Evolutionary conservation across 306 rosid genomes (phyloP).

Genomic region (Lablab purpureus): DNA sequence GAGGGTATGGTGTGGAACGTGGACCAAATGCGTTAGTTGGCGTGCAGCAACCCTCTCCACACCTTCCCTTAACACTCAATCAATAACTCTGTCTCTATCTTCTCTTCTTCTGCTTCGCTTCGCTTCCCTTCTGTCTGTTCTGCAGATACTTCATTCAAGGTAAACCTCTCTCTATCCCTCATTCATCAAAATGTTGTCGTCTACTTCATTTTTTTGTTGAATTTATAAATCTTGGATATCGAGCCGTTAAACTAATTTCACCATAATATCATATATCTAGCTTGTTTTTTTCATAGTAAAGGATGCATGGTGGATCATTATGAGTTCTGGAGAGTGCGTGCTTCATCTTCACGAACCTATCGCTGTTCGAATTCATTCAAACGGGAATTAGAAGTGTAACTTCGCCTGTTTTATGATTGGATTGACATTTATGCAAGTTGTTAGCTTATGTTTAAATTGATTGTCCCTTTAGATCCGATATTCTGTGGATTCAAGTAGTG

Average conservation of each 20-base stretch:
- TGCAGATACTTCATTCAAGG: constrained; percentile 10
- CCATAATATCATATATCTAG: background rate
- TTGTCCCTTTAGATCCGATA: background rate
- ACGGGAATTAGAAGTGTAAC: background rate
- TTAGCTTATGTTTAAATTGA: background rate
- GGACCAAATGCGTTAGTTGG: no score
- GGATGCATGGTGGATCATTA: background rate
- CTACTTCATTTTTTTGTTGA: background rate
- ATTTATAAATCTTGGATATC: background rate
- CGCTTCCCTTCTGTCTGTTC: background rate
- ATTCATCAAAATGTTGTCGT: background rate
- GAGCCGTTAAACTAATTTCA: background rate
- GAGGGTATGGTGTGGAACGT: no score
- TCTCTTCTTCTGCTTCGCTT: background rate
- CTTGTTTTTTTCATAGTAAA: background rate
- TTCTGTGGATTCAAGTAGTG: background rate
- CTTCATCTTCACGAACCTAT: background rate
- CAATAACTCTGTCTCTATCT: background rate
- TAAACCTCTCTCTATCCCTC: background rate
- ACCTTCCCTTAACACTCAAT: background rate
- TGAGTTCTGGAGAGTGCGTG: background rate
- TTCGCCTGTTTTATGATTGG: background rate
- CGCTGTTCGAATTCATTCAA: background rate
- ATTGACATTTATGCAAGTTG: background rate
- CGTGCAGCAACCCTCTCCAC: background rate